phyloP scores from a whole-genome alignment of 805 yeast species.

The Pichia membranifaciens region DNA sequence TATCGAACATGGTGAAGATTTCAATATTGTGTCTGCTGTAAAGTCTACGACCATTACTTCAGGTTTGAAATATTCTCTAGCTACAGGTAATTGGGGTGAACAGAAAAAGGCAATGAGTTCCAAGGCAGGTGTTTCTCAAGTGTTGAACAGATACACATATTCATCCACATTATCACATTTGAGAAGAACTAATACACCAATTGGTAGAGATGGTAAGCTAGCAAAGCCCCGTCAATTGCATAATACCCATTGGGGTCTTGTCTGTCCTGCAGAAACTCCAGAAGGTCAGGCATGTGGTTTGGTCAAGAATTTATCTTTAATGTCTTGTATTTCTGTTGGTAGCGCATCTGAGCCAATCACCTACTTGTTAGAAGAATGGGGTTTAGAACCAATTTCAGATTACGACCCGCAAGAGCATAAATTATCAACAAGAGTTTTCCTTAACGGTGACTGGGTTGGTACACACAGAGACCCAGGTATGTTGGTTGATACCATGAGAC shows the following conservation, averaged over 20 bases:
- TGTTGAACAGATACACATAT: slow-evolving; percentile 93
- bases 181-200: slow-evolving; percentile 98
- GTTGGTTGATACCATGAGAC: slow-evolving; percentile 83
- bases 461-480: slow-evolving; percentile 95
- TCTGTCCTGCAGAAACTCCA: slow-evolving; percentile 99
- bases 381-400: slow-evolving; percentile 96
- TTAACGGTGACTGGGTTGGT: slow-evolving; percentile 99
- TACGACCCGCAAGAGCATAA: slow-evolving; percentile 89
- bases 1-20: slow-evolving; percentile 95
- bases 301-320: slow-evolving; percentile 90
- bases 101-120: slow-evolving; percentile 99
- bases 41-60: slow-evolving; percentile 96
- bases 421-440: slow-evolving; percentile 88
- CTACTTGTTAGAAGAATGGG: slow-evolving; percentile 96
- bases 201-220: slow-evolving; percentile 98
- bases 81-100: slow-evolving; percentile 99
- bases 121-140: slow-evolving; percentile 99
- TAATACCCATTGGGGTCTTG: slow-evolving; percentile 99
- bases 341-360: slow-evolving; percentile 93
- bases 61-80: slow-evolving; percentile 94
- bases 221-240: slow-evolving; percentile 99
- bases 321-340: slow-evolving; percentile 98
- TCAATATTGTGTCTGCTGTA: slow-evolving; percentile 92
- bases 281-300: slow-evolving; percentile 99
- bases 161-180: slow-evolving; percentile 98